These are phyloP conservation scores for Chalciporus pseudorubinellus DNA, from an alignment of 768 basidiomycete genomes.

Conservation along the genomic window DNA sequence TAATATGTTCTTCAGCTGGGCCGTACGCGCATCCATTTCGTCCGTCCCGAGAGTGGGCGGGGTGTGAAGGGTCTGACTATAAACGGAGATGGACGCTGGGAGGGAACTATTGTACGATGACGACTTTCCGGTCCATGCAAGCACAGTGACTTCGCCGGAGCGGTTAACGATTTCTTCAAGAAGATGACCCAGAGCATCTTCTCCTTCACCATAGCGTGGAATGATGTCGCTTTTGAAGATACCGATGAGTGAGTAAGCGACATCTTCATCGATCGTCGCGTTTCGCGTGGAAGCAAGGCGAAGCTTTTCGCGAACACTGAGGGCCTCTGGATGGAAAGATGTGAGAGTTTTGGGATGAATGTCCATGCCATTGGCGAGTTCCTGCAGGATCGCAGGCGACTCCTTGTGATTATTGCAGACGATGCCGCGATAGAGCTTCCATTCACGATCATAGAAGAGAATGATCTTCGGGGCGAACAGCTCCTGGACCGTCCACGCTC, in stretches of 20 bases:
- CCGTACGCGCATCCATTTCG: no score
- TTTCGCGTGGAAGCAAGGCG: background rate
- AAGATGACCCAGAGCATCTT: background rate
- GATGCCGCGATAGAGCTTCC: conserved; percentile 2
- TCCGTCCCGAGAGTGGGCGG: no score
- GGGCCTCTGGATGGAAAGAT: background rate
- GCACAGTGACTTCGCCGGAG: background rate
- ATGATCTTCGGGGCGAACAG: conserved; percentile 5
- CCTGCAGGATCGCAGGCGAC: conserved; percentile 1
- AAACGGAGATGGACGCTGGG: background rate
- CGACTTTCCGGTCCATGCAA: background rate
- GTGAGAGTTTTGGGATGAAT: background rate
- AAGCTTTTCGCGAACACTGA: background rate
- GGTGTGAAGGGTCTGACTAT: no score
- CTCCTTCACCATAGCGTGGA: background rate
- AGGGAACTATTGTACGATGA: background rate
- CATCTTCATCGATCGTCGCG: background rate
- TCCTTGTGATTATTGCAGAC: background rate
- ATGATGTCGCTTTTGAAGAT: background rate
- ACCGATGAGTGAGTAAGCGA: background rate
- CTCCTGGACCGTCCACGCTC: conserved; percentile 7
- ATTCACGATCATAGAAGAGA: conserved; percentile 1
- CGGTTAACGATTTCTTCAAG: background rate
- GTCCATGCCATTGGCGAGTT: background rate
- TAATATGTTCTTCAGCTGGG: no score